Evolutionary conservation across 148 eudicot species (phyloP).

Genomic region (Selenicereus undatus): DNA sequence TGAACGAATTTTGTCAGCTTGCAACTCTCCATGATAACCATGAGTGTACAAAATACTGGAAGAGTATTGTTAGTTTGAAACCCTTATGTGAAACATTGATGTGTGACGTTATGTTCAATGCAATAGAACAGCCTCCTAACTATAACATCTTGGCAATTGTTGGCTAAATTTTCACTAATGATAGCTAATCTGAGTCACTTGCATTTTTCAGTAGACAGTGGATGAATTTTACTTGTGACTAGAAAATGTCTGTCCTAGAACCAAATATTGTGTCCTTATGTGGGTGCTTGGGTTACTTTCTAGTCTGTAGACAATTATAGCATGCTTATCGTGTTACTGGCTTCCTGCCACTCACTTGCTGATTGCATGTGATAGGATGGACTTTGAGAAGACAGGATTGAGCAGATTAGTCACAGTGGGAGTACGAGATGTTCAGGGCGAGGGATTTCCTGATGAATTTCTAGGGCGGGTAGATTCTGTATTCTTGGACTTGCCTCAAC

Average conservation of each 20-base stretch:
- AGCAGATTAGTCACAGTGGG: conserved; percentile 77
- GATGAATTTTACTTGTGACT: neutral
- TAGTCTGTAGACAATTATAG: neutral
- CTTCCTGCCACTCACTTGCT: neutral
- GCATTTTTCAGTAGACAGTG: no score
- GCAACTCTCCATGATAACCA: neutral
- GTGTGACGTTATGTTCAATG: neutral
- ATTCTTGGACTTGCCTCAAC: conserved; percentile 86
- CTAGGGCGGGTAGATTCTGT: conserved; percentile 65
- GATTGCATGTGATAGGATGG: conserved; percentile 50
- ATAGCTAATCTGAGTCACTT: no score
- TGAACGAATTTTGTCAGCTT: neutral
- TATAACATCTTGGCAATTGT: neutral
- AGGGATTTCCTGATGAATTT: conserved; percentile 82
- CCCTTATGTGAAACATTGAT: no score
- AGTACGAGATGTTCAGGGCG: conserved; percentile 90
- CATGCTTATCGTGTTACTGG: neutral
- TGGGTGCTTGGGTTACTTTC: neutral
- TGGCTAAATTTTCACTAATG: neutral
- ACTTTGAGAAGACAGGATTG: conserved; percentile 77
- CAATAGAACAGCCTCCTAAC: neutral
- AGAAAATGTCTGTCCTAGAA: neutral
- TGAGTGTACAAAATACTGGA: neutral
- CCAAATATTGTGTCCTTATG: neutral
- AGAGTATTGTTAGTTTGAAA: no score